These are phyloP conservation scores for Fistulinella staudtii DNA, from an alignment of 1,284 basidiomycete genomes.

Conservation along the genomic window DNA sequence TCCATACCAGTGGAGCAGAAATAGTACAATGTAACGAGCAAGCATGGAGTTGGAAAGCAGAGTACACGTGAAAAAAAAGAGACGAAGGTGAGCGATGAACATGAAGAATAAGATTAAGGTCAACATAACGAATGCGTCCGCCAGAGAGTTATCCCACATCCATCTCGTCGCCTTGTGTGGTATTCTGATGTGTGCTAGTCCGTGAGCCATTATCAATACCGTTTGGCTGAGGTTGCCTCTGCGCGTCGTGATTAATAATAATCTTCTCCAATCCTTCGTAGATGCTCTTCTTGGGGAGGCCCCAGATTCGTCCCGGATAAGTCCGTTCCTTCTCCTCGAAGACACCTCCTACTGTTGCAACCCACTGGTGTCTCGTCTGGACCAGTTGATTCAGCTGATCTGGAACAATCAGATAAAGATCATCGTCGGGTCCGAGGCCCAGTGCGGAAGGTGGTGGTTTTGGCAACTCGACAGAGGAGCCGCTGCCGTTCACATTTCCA, in stretches of 20 bases:
- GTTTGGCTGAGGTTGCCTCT: conserved; percentile 11
- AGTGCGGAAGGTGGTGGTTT: conserved; percentile 61
- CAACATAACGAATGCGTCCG: conserved; percentile 10
- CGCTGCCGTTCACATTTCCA: conserved; percentile 33
- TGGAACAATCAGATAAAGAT: conserved; percentile 61
- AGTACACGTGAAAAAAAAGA: conserved; percentile 26
- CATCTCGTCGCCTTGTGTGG: conserved; percentile 47
- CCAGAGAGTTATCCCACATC: conserved; percentile 43
- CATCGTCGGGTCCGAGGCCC: conserved; percentile 64
- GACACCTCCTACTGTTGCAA: conserved; percentile 61
- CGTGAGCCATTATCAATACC: conserved; percentile 26
- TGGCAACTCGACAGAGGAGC: conserved; percentile 29
- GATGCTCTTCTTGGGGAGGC: conserved; percentile 69
- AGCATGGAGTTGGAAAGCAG: conserved; percentile 20
- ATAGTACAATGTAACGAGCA: conserved; percentile 25
- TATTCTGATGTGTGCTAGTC: conserved; percentile 43
- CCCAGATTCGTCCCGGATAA: conserved; percentile 64
- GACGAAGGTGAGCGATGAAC: conserved; percentile 21
- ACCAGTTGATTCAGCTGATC: conserved; percentile 70
- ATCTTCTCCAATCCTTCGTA: conserved; percentile 73
- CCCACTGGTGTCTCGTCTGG: conserved; percentile 68
- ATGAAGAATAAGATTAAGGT: conserved; percentile 35
- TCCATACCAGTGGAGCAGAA: conserved; percentile 13
- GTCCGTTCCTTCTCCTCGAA: conserved; percentile 66
- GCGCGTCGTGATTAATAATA: conserved; percentile 29